Evolutionary conservation across 192 early-diverging fungal genomes (phyloP).

Genomic region (Umbelopsis isabellina): DNA sequence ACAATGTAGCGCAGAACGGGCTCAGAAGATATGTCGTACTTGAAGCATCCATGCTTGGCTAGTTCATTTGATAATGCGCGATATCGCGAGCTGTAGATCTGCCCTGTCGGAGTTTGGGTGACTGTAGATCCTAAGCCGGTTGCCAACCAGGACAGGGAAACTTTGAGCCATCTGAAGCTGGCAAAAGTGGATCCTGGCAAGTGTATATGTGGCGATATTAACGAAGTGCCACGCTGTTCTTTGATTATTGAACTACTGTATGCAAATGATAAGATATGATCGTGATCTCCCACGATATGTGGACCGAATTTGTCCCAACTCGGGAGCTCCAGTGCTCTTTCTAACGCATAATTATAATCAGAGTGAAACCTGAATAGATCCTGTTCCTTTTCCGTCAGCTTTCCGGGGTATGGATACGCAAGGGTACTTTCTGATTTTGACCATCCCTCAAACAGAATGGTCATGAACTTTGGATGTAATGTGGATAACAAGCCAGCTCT

Average conservation of each 20-base stretch:
- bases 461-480: constrained; percentile 12
- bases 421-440: no score
- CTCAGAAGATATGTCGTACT: constrained; percentile 34
- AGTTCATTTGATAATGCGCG: constrained; percentile 2
- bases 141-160: constrained; percentile 31
- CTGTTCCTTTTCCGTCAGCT: constrained; percentile 2
- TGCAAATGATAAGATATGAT: constrained; percentile 9
- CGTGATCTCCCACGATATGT: constrained; percentile 14
- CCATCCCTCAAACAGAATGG: neutral
- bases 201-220: neutral
- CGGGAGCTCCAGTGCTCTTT: constrained; percentile 5
- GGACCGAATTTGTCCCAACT: constrained; percentile 7
- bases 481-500: neutral
- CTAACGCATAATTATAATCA: constrained; percentile 7
- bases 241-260: neutral
- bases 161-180: constrained; percentile 30
- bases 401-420: neutral
- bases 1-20: constrained; percentile 33
- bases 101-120: constrained; percentile 2
- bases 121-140: constrained; percentile 19
- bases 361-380: neutral
- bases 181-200: neutral
- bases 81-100: constrained; percentile 30
- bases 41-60: constrained; percentile 32
- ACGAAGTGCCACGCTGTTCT: neutral